Base-by-base conservation (phyloP, 2,329 filamentous ascomycete species). In the Bipolaris zeicola region DNA sequence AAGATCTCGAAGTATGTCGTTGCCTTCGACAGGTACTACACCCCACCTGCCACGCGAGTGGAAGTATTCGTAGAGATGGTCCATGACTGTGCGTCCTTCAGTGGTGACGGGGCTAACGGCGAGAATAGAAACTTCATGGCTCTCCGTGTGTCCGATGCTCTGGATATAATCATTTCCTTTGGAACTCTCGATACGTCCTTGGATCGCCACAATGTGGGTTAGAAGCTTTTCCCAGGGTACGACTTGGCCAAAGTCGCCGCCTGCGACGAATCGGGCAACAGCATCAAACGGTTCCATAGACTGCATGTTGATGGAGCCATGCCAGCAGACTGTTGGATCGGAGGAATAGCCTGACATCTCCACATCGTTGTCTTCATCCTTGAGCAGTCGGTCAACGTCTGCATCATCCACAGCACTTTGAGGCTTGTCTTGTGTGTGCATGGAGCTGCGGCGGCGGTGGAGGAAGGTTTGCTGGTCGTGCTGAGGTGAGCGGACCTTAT, bases 151-250 rank as follows among this genome's bases (percentile, higher is more conserved):
- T 11, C 92, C 87, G 58, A 98, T 82, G 48, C 91, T 88, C 71
- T 92, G 95, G 0, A 99, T 87, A 69, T 99, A 99, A 59, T 96
- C 91, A 54, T 92, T 92, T 10, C 94, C 95, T 62, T 89, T 89
- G 57, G 89, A 84, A 64, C 91, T 87, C 49, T 90, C 86, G 57
- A 99, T 95, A 16, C 95, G 87, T 1, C 91, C 91, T 45, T 88
- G 88, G 20, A 95, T 88, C 6, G 84, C 86, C 28, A 95, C 80
- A 6, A 81, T 83, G 28, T 84, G 80, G 0, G 92, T 90, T 6
- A 96, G 85, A 8, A 98, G 79, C 55, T 89, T 85, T 16, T 83
- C 83, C 92, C 93, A 98, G 0, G 88, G 85, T 24, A 86, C 80
- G 4, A 80, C 85, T 43, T 81, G 75, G 45, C 83, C 85, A 51